Percentiles rank a stretch among this genome's conserved stretches.
Evolutionary conservation across 2,329 filamentous ascomycete genomes (phyloP).

Genomic region (Neoarthrinium moseri): DNA sequence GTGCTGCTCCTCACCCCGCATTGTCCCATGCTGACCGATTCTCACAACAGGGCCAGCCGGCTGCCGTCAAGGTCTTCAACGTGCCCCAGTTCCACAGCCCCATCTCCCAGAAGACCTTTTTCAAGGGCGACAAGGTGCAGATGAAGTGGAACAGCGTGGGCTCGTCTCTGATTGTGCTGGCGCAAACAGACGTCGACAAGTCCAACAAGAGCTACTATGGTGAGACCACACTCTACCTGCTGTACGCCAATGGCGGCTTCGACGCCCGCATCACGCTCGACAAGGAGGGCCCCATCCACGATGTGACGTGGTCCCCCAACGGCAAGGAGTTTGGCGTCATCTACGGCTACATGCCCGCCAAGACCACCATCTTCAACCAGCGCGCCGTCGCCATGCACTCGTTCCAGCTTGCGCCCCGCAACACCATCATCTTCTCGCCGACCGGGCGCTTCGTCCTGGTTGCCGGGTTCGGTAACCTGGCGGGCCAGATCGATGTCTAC

Average conservation of each 20-base stretch:
- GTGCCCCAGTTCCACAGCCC: constrained; percentile 81
- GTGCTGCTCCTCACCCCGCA: no score
- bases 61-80: constrained; percentile 90
- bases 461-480: constrained; percentile 95
- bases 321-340: constrained; percentile 97
- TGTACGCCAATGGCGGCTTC: constrained; percentile 87
- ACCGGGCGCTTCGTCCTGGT: constrained; percentile 91
- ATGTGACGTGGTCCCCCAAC: constrained; percentile 97
- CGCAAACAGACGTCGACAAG: constrained; percentile 97
- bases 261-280: constrained; percentile 90
- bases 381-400: constrained; percentile 79
- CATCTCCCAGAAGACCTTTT: constrained; percentile 97
- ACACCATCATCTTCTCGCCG: constrained; percentile 93
- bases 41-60: constrained; percentile 75
- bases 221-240: constrained; percentile 93
- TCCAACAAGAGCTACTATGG: constrained; percentile 99
- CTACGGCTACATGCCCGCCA: constrained; percentile 98
- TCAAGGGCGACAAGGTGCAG: constrained; percentile 98
- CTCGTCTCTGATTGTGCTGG: constrained; percentile 88
- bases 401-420: constrained; percentile 84
- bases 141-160: constrained; percentile 96
- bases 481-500: constrained; percentile 96
- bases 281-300: constrained; percentile 97
- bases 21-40: no score
- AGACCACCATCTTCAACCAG: constrained; percentile 96